phyloP scores from a whole-genome alignment of 2,329 filamentous ascomycete species.

The Tolypocladium pustulatum region DNA sequence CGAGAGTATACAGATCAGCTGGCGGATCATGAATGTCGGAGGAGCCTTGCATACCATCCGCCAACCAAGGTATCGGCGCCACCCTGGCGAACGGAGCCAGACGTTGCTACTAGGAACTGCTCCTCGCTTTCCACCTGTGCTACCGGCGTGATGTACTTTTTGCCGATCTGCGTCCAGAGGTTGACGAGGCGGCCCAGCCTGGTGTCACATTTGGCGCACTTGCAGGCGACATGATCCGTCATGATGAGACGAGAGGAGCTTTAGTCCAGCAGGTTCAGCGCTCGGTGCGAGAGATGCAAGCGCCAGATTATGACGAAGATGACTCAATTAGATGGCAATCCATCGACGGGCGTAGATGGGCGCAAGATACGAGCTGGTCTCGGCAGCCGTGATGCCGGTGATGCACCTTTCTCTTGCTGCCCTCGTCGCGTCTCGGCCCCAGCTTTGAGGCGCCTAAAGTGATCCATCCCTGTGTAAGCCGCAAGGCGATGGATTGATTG shows the following conservation, averaged over 20 bases:
- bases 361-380: neutral
- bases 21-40: neutral
- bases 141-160: constrained; percentile 27
- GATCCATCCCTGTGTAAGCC: neutral
- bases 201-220: constrained; percentile 22
- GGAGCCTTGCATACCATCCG: constrained; percentile 16
- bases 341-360: neutral
- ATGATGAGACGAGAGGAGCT: neutral
- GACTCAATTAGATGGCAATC: neutral
- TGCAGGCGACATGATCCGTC: constrained; percentile 25
- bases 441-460: neutral
- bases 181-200: constrained; percentile 22
- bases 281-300: neutral
- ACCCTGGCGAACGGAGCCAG: constrained; percentile 17
- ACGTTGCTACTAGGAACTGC: constrained; percentile 9
- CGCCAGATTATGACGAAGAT: neutral
- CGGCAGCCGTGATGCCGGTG: neutral
- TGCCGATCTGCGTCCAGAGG: constrained; percentile 28
- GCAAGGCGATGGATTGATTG: neutral
- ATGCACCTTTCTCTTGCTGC: too few relatives aligned
- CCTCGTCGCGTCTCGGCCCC: neutral
- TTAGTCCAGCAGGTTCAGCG: neutral
- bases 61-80: constrained; percentile 24
- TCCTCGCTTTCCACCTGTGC: constrained; percentile 9
- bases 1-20: neutral